Evolutionary conservation across 148 eudicot genomes (phyloP).

Genomic region (Talinum fruticosum): DNA sequence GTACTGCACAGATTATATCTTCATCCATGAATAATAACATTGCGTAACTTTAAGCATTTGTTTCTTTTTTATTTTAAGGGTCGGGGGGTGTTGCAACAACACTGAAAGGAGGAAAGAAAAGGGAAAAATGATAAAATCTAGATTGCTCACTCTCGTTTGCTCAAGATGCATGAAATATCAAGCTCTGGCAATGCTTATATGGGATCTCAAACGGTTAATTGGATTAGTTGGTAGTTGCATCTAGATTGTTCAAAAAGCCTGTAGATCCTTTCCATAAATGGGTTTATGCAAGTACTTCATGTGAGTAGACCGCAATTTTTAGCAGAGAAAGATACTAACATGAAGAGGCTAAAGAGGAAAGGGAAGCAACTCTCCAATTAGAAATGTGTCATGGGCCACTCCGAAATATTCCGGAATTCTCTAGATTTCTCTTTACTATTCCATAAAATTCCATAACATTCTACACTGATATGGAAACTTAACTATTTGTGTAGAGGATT

Average conservation of each 20-base stretch:
- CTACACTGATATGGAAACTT: too few species aligned
- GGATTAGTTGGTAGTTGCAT: neutral
- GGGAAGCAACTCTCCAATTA: neutral
- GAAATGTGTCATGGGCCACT: too few species aligned
- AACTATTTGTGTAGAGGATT: too few species aligned
- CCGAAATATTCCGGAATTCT: too few species aligned
- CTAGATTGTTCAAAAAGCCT: neutral
- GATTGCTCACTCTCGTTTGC: neutral
- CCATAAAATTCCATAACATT: too few species aligned
- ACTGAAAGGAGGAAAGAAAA: neutral
- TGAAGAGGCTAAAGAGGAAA: neutral
- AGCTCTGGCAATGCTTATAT: neutral
- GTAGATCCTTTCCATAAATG: too few species aligned
- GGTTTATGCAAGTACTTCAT: neutral
- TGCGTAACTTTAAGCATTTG: too few species aligned
- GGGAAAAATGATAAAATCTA: neutral
- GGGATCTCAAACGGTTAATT: neutral
- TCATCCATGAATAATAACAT: neutral
- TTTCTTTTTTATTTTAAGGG: too few species aligned
- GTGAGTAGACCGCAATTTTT: neutral
- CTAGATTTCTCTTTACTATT: too few species aligned
- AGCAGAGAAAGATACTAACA: neutral
- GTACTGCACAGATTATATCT: neutral
- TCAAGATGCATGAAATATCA: neutral
- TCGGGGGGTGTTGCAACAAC: too few species aligned